Base-by-base conservation (phyloP, 2,329 filamentous ascomycete species). In the Alternaria triticimaculans region DNA sequence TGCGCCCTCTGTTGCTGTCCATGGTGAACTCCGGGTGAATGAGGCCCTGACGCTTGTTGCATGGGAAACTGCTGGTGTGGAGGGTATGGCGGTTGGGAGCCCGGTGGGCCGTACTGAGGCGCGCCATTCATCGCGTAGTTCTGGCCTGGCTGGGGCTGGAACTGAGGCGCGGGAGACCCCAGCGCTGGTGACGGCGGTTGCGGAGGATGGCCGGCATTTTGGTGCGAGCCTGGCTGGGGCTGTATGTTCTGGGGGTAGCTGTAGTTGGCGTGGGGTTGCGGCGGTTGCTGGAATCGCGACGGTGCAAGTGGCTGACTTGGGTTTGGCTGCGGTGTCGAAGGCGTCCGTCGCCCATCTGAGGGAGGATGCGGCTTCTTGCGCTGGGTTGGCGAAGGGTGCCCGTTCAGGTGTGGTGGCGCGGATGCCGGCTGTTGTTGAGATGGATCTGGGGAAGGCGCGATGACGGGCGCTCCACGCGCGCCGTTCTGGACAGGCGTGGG, bases 131-230 rank as follows among this genome's bases (percentile, higher is more conserved):
- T 66, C 25, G 54, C 64, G 49, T 71, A 77, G n/a, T 60, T 68
- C 37, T 71, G 75, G 8, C 66, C 59, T 4, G 73, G 72, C 25
- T 71, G 75, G 12, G 71, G 63, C 46, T 72, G 78, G 57, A 63
- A 67, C 12, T 73, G 78, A 67, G 80, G 78, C 8, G 74, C 79
- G 28, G 79, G 76, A 46, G 66, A 64, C 7, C 77, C 76, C 45
- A 80, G 77, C 20, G 80, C 66, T 44, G 82, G 68, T 18, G 71
- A 78, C 37, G 77, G 78, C 44, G 28, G 64, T 57, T 54, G 55
- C 6, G 53, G 26, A 5, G 53, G 20, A 9, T 55, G 62, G 30
- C 62, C 33, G 46, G 46, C 37, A 9, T 57, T 44, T 30, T 68
- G 70, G 43, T 71, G 73, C 14, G 74, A 71, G 45, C 67, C 71